phyloP scores from a whole-genome alignment of 2,329 filamentous ascomycete genomes.

The Zasmidium citrigriseum region DNA sequence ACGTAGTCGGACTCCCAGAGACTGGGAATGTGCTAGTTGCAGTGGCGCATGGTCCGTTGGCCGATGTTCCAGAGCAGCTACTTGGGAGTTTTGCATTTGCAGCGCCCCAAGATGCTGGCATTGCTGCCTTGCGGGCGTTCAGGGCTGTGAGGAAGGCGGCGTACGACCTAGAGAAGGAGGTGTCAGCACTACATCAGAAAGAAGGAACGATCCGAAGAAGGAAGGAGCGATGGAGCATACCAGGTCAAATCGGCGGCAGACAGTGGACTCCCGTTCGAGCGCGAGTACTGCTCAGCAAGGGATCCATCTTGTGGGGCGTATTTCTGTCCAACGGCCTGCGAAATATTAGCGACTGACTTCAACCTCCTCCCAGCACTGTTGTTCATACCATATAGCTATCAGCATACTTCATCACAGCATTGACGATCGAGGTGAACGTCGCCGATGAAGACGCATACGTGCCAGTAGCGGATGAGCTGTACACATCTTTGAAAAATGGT shows the following conservation, averaged over 20 bases:
- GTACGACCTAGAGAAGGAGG: constrained; percentile 63
- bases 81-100: constrained; percentile 22
- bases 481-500: constrained; percentile 69
- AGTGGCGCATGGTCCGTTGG: constrained; percentile 28
- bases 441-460: constrained; percentile 58
- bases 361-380: no score
- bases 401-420: constrained; percentile 64
- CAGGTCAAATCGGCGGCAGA: constrained; percentile 70
- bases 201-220: neutral
- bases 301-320: constrained; percentile 63
- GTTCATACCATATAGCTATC: constrained; percentile 59
- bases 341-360: no score
- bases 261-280: constrained; percentile 50
- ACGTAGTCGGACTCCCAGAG: constrained; percentile 10
- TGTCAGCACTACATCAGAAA: neutral
- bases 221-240: constrained; percentile 33
- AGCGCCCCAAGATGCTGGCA: constrained; percentile 59
- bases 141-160: constrained; percentile 67
- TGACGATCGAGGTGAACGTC: constrained; percentile 49
- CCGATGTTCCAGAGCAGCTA: constrained; percentile 28
- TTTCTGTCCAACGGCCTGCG: constrained; percentile 37
- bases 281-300: constrained; percentile 67
- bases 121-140: constrained; percentile 56
- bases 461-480: constrained; percentile 59
- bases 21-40: constrained; percentile 31